phyloP scores from a whole-genome alignment of 2,329 filamentous ascomycete genomes.

The Penicillium sp. region DNA sequence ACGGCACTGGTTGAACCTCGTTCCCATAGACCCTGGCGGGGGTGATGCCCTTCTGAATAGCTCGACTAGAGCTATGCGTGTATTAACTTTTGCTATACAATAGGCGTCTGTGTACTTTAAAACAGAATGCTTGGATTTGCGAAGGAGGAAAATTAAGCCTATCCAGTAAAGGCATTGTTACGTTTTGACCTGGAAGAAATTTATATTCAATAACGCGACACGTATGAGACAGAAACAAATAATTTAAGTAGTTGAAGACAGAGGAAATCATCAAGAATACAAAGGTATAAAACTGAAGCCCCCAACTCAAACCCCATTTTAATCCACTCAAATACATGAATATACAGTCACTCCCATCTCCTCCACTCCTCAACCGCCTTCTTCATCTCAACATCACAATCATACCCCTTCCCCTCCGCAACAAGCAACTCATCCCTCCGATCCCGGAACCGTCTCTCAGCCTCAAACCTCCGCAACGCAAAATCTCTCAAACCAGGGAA shows the following conservation, averaged over 20 bases:
- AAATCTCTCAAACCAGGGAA: constrained; percentile 67
- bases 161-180: no score
- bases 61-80: no score
- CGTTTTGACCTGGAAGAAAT: neutral
- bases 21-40: no score
- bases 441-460: constrained; percentile 65
- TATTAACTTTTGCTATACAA: no score
- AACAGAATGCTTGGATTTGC: neutral
- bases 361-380: constrained; percentile 60
- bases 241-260: neutral
- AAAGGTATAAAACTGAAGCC: constrained; percentile 5
- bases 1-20: no score
- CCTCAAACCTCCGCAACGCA: constrained; percentile 62
- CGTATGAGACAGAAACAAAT: neutral
- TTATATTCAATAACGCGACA: neutral
- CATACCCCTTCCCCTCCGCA: constrained; percentile 66
- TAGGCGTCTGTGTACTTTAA: no score
- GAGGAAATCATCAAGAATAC: neutral
- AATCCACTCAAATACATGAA: neutral
- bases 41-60: no score
- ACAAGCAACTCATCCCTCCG: constrained; percentile 60
- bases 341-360: constrained; percentile 54
- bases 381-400: constrained; percentile 54
- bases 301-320: neutral
- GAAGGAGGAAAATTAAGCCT: no score